A percentile compares a stretch with the other conserved stretches of the same genome.
Conservation (phyloP, 2,329 filamentous ascomycete species). For the Akanthomyces uredinophilus region DNA sequence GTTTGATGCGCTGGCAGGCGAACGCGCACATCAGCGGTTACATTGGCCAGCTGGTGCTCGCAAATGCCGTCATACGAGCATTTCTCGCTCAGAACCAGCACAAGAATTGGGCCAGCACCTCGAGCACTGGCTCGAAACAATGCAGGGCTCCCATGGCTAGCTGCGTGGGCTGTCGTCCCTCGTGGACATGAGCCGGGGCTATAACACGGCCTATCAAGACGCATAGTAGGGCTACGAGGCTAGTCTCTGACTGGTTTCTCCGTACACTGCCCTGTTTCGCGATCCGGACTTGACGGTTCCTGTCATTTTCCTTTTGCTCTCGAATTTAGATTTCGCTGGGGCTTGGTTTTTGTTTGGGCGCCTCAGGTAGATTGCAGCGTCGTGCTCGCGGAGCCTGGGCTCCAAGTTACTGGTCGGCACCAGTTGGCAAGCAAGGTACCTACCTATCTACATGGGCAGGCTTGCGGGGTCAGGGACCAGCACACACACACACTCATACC, state of each 20-base stretch:
- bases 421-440: not conserved
- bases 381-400: not conserved
- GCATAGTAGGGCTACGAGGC: not conserved
- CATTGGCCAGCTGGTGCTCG: slow-evolving; percentile 4
- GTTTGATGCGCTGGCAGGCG: slow-evolving; percentile 13
- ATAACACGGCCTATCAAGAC: slow-evolving; percentile 6
- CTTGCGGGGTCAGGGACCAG: not conserved
- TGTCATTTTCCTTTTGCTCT: not conserved
- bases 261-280: slow-evolving; percentile 7
- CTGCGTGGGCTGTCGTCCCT: not conserved
- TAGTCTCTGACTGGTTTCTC: not conserved
- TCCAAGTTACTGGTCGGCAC: too few relatives aligned
- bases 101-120: slow-evolving; percentile 9
- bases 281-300: not conserved
- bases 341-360: not conserved
- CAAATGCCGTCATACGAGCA: slow-evolving; percentile 10
- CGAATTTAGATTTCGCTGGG: not conserved
- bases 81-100: not conserved
- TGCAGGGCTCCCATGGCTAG: slow-evolving; percentile 14
- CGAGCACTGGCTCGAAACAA: not conserved
- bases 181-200: slow-evolving; percentile 10
- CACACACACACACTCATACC: not conserved
- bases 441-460: too few relatives aligned
- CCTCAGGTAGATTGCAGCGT: slow-evolving; percentile 10
- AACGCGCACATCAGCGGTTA: not conserved